Evolutionary conservation across 2,329 filamentous ascomycete genomes (phyloP), one percentile per base, ranked within the genome.

Genomic region (Annulohypoxylon truncatum): DNA sequence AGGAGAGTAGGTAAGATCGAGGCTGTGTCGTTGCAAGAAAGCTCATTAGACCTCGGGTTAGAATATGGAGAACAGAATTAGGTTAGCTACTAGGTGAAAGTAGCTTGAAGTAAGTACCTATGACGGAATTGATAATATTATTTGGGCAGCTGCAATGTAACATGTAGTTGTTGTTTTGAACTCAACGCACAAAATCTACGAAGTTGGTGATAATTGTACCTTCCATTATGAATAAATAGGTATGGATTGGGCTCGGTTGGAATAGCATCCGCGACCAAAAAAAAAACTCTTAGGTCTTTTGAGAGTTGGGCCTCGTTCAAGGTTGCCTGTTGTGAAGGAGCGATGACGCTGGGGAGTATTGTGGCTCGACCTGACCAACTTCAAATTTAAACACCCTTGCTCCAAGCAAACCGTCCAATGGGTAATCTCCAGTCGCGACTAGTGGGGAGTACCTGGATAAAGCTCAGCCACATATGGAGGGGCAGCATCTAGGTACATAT

Each of bases 331-430:
- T 48, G 52, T 47, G 42, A 51, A 59, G 54, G 38, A 66, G 35
- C 65, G 65, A 70, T 70, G 67, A 70, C 67, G 67, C 61, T 51
- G 58, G n/a, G n/a, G 35, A 40, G 7, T 53, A 13, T 24, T 46
- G 40, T 46, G 63, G 44, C 56, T 61, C 26, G 26, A 55, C 31
- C 26, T 15, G 33, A 18, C 7, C 7, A 52, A 20, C 9, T 28
- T 18, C n/a, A 31, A 31, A 55, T 3, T 7, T 9, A n/a, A 38
- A 13, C n/a, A 54, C 28, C 33, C 33, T 42, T 15, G 10, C 4
- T 10, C 8, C 7, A 3, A 40, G 15, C 20, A 3, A 26, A 47
- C 20, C 50, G 26, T 29, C 24, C 51, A 54, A 38, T 54, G 38
- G 35, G 18, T 6, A 28, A 9, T 38, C 3, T 18, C 10, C 20